Percentiles rank a stretch among this genome's conserved stretches.
These are phyloP conservation scores for Podochytrium sp. DNA, from an alignment of 192 early-diverging fungal genomes.

Conservation along the genomic window DNA sequence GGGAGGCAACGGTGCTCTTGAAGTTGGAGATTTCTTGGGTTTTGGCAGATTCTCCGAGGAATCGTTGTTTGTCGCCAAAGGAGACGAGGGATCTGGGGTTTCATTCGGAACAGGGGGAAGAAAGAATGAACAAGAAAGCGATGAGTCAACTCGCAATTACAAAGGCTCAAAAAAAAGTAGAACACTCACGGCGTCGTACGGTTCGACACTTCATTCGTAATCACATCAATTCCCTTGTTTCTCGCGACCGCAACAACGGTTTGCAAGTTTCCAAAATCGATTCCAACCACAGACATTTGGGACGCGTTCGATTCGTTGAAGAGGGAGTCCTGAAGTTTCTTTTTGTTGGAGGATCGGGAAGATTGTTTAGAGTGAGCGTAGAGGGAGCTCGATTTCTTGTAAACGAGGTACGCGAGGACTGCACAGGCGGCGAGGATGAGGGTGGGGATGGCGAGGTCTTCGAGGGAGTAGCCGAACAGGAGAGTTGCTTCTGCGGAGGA, in stretches of 20 bases:
- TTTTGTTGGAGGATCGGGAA: not conserved
- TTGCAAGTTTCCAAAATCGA: slow-evolving; percentile 97
- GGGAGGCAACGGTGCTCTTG: slow-evolving; percentile 87
- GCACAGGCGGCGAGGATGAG: slow-evolving; percentile 30
- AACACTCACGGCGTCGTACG: slow-evolving; percentile 86
- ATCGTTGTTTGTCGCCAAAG: slow-evolving; percentile 94
- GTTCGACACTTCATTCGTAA: slow-evolving; percentile 96
- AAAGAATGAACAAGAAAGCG: not conserved
- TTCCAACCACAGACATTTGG: slow-evolving; percentile 77
- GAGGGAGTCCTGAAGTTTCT: slow-evolving; percentile 9
- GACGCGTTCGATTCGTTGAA: slow-evolving; percentile 21
- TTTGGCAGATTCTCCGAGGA: slow-evolving; percentile 93
- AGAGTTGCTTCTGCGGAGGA: too few relatives aligned
- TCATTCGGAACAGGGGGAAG: too few relatives aligned
- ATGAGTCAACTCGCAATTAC: not conserved
- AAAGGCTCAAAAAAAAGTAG: not conserved
- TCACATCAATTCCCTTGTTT: slow-evolving; percentile 98
- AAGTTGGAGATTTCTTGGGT: slow-evolving; percentile 93
- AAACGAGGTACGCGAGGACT: slow-evolving; percentile 28
- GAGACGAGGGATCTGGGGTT: slow-evolving; percentile 81
- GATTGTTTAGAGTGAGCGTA: not conserved
- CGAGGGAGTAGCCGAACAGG: not conserved
- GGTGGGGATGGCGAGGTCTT: slow-evolving; percentile 26
- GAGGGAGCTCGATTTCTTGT: not conserved
- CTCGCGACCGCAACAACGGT: slow-evolving; percentile 95